A percentile compares a stretch with the other conserved stretches of the same genome.
Conservation (phyloP, 805 yeast genomes). For the Isabelozyma rhagii region DNA sequence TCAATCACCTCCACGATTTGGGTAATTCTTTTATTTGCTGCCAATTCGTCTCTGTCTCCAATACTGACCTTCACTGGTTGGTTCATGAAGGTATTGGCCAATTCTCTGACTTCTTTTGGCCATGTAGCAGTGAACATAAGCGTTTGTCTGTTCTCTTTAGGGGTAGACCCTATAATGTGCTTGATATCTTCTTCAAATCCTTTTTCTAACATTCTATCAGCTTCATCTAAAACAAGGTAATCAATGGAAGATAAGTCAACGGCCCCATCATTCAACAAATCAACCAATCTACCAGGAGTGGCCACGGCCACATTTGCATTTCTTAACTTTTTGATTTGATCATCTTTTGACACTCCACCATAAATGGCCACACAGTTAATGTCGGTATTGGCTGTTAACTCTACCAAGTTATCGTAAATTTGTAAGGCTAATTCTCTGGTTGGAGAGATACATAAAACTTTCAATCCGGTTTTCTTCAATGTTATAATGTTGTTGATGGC, state of each 20-base stretch:
- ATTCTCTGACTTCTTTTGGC: conserved; percentile 97
- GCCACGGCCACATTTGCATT: conserved; percentile 83
- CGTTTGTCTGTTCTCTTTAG: conserved; percentile 63
- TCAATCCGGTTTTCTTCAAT: conserved; percentile 48
- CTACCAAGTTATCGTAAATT: conserved; percentile 77
- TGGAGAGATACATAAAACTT: conserved; percentile 87
- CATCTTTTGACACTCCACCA: conserved; percentile 97
- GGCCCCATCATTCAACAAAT: conserved; percentile 84
- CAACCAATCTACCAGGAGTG: conserved; percentile 96
- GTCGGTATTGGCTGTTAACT: conserved; percentile 57
- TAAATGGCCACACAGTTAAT: conserved; percentile 80
- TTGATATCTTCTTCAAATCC: conserved; percentile 98
- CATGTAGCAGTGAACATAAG: conserved; percentile 99
- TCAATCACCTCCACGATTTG: conserved; percentile 88
- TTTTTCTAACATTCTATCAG: conserved; percentile 97
- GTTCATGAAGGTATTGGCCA: conserved; percentile 82
- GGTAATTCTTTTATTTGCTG: conserved; percentile 90
- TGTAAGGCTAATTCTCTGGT: conserved; percentile 97
- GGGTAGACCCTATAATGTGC: conserved; percentile 63
- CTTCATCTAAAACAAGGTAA: conserved; percentile 91
- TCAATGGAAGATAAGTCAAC: conserved; percentile 64
- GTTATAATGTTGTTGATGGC: conserved; percentile 72
- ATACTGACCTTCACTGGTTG: conserved; percentile 85
- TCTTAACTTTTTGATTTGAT: conserved; percentile 70
- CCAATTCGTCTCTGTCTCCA: conserved; percentile 90